phyloP scores from a whole-genome alignment of 2,329 filamentous ascomycete genomes.

The Fusarium oligoseptatum region DNA sequence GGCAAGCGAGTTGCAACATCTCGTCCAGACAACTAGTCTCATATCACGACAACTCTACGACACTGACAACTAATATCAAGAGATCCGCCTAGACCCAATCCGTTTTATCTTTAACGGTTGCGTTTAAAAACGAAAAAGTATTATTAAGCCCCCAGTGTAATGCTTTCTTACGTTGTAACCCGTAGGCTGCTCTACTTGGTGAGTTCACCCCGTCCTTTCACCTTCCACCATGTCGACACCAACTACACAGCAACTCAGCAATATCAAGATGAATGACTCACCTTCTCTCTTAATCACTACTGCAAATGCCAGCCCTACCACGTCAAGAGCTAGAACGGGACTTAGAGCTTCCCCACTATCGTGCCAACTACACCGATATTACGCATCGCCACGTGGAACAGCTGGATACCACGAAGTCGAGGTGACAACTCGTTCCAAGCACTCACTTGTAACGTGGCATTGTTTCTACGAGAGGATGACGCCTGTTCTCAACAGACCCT shows the following conservation, averaged over 20 bases:
- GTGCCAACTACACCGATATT: background rate
- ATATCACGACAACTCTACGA: background rate
- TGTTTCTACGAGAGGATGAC: background rate
- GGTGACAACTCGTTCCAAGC: background rate
- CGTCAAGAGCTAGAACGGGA: background rate
- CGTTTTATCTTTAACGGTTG: too few relatives aligned
- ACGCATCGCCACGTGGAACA: background rate
- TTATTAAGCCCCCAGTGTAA: background rate
- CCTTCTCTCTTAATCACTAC: background rate
- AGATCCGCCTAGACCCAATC: background rate
- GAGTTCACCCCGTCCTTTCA: background rate
- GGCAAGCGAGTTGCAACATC: conserved; percentile 5
- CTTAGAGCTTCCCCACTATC: background rate
- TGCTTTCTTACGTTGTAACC: background rate
- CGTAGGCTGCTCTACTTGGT: background rate
- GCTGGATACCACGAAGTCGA: background rate
- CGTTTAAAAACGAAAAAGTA: background rate
- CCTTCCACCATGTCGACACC: background rate
- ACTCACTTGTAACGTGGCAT: background rate
- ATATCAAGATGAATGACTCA: background rate
- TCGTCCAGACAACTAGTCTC: background rate
- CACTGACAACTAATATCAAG: background rate
- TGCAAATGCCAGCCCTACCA: background rate
- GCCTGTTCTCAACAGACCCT: background rate
- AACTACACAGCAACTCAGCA: background rate